These are phyloP conservation scores for Plasmodium coatneyi DNA, from an alignment of 169 alveolate genomes.

Conservation along the genomic window DNA sequence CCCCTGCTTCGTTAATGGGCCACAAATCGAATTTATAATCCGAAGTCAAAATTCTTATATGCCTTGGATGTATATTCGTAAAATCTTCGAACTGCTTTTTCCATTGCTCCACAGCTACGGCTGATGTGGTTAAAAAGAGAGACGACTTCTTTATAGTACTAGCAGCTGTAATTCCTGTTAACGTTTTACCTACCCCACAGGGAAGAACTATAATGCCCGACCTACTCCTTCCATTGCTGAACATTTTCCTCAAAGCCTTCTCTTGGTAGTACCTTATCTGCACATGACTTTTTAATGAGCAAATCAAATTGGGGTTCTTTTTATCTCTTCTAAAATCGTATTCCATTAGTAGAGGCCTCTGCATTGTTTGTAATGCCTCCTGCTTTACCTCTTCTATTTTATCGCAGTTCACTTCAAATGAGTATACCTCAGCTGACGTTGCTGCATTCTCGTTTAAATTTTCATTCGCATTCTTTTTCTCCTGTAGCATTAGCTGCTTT, in stretches of 20 bases:
- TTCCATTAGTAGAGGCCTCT: constrained; percentile 96
- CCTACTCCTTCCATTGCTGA: constrained; percentile 97
- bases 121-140: constrained; percentile 92
- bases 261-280: constrained; percentile 94
- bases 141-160: constrained; percentile 96
- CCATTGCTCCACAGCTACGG: constrained; percentile 96
- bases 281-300: constrained; percentile 93
- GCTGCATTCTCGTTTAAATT: constrained; percentile 22
- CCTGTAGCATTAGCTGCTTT: constrained; percentile 49
- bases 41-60: constrained; percentile 95
- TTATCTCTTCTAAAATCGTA: constrained; percentile 96
- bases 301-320: constrained; percentile 88
- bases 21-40: constrained; percentile 92
- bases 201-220: constrained; percentile 99
- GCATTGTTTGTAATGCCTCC: constrained; percentile 90
- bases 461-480: constrained; percentile 34
- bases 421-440: constrained; percentile 80
- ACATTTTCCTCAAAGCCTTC: constrained; percentile 97
- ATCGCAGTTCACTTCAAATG: constrained; percentile 91
- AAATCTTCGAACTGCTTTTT: constrained; percentile 90
- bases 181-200: constrained; percentile 99
- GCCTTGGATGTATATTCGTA: constrained; percentile 91
- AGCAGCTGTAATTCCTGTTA: constrained; percentile 99
- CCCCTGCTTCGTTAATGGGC: constrained; percentile 92
- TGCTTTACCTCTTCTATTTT: constrained; percentile 91